Evolutionary conservation across 2,329 filamentous ascomycete genomes (phyloP).

Genomic region (Monosporascus sp.): DNA sequence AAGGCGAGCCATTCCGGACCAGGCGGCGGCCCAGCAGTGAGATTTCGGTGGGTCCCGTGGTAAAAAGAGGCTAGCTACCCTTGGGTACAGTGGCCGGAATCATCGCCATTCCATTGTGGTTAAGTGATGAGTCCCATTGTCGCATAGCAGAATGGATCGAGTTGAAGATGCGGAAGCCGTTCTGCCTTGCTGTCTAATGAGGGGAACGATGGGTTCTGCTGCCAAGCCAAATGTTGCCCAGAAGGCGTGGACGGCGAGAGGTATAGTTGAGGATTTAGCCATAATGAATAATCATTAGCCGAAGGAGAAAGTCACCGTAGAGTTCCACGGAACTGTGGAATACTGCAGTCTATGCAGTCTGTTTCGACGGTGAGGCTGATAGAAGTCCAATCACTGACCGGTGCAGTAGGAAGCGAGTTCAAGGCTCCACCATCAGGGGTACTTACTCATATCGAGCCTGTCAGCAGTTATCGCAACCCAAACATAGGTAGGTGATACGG

Average conservation of each 20-base stretch:
- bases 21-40: conserved; percentile 33
- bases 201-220: background rate
- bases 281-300: background rate
- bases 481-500: too few species aligned
- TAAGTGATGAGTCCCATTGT: conserved; percentile 56
- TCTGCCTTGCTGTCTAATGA: background rate
- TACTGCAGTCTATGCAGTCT: too few species aligned
- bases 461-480: too few species aligned
- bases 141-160: conserved; percentile 55
- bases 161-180: conserved; percentile 46
- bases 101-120: conserved; percentile 60
- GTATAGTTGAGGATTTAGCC: background rate
- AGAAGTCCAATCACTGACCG: too few species aligned
- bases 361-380: too few species aligned
- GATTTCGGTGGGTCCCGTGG: conserved; percentile 39
- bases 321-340: too few species aligned
- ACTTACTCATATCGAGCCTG: too few species aligned
- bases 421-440: too few species aligned
- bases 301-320: too few species aligned
- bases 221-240: background rate
- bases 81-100: conserved; percentile 51
- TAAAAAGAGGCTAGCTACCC: conserved; percentile 54
- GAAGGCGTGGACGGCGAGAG: background rate
- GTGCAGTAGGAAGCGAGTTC: too few species aligned
- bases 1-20: conserved; percentile 58